Base-by-base conservation (phyloP, 2,329 filamentous ascomycete genomes). In the Scedosporium minutisporum region DNA sequence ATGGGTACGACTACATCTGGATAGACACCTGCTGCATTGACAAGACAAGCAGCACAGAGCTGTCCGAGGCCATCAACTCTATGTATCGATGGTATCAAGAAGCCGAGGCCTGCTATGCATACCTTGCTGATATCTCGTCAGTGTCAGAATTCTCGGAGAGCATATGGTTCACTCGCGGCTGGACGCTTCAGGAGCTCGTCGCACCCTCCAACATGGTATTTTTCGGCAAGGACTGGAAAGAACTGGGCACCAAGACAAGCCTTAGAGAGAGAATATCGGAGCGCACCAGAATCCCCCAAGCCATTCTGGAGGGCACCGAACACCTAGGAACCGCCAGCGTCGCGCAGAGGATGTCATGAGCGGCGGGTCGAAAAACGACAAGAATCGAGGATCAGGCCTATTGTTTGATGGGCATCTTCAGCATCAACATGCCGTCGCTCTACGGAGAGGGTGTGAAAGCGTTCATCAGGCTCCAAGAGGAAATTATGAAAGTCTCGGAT, bases 111-210 rank as follows among this genome's bases (percentile, higher is more conserved):
- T 71, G 69, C 64, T 71, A 69, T 41, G 67, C 66, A 14, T 66
- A 65, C 10, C 65, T 72, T 1, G 21, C 23, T 21, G 69, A 71
- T 23, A 66, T 71, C 16, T 12, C 21, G 6, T n/a, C 5, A 7
- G 25, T 57, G n/a, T 6, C 23, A 6, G 53, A 46, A 7, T 65
- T 65, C 57, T 58, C 64, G 4, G n/a, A 6, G 4, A 62, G 61
- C 59, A 66, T 69, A 6, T 75, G 73, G 72, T 75, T 75, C 61
- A 70, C 67, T 0, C 66, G 80, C 82, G 72, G 73, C n/a, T 83
- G 85, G 68, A 89, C 86, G 0, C 75, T 87, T 65, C 87, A 88
- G 69, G 85, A 90, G 71, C 86, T 88, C 0, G 78, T 91, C 4
- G 88, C 74, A 0, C 72, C 72, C 0, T 21, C 12, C 1, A 53